Percentiles rank a stretch among this genome's conserved stretches.
These are phyloP conservation scores for Mortierella sp. DNA, from an alignment of 371 early-diverging fungal genomes.

Conservation along the genomic window DNA sequence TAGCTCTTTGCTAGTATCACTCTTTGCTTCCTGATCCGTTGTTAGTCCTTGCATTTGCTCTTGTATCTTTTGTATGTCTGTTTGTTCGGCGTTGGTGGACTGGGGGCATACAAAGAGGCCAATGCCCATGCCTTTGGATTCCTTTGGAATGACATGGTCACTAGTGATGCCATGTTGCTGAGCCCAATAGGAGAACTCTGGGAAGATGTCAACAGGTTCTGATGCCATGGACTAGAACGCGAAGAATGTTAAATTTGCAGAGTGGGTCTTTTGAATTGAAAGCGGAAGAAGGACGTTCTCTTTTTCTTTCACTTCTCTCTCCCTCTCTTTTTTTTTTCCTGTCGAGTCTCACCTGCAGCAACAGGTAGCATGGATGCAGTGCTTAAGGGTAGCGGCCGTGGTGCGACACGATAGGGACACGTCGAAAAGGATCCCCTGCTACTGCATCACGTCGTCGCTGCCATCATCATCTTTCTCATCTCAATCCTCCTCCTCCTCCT, in stretches of 20 bases:
- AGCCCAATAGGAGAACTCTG: constrained; percentile 26
- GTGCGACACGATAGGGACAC: neutral
- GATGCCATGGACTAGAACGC: too few species aligned
- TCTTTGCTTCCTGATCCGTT: neutral
- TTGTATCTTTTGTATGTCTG: too few species aligned
- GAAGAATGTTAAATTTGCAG: too few species aligned
- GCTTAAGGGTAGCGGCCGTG: neutral
- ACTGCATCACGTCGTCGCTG: neutral
- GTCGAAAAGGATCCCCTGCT: neutral
- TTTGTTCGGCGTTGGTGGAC: neutral
- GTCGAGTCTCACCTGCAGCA: neutral
- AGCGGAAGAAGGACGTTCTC: neutral
- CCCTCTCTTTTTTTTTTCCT: neutral
- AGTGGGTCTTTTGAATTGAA: too few species aligned
- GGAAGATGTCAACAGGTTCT: too few species aligned
- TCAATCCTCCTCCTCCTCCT: neutral
- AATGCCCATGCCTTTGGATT: constrained; percentile 35
- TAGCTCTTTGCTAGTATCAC: constrained; percentile 18
- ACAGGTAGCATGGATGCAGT: neutral
- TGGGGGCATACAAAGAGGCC: constrained; percentile 27
- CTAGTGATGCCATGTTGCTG: constrained; percentile 9
- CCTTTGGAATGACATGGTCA: constrained; percentile 8
- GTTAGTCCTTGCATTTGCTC: too few species aligned
- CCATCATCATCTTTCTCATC: constrained; percentile 5
- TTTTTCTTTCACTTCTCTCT: neutral